Evolutionary conservation across 306 rosid species (phyloP).

Genomic region (Prunus armeniaca): DNA sequence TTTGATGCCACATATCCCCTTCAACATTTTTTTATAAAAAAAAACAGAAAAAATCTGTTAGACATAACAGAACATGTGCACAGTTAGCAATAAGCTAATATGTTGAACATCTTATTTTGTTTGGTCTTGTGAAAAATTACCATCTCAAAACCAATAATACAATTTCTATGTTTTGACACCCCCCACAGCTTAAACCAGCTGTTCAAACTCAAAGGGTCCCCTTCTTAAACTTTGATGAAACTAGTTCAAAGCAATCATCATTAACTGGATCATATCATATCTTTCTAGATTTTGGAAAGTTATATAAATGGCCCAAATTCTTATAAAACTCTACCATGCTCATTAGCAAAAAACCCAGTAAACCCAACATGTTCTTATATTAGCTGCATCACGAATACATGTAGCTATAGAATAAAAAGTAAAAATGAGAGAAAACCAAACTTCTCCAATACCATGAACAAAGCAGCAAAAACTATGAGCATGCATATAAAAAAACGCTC

Average conservation of each 20-base stretch:
- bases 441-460: not conserved
- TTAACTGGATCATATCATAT: not conserved
- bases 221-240: not conserved
- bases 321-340: not conserved
- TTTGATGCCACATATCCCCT: conserved; percentile 42
- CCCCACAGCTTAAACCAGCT: not conserved
- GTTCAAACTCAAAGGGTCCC: not conserved
- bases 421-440: not conserved
- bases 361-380: not conserved
- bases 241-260: not conserved
- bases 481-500: not conserved
- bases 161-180: not conserved
- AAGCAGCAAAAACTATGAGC: not conserved
- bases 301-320: not conserved
- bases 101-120: not conserved
- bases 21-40: conserved; percentile 5
- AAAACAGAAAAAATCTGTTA: conserved; percentile 17
- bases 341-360: not conserved
- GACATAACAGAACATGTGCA: not conserved
- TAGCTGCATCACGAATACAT: not conserved
- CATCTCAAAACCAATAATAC: not conserved
- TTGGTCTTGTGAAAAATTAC: no score
- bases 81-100: not conserved
- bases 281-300: not conserved
- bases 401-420: not conserved